Base-by-base conservation (phyloP, 2,329 filamentous ascomycete genomes). In the Parafenestella ontariensis region DNA sequence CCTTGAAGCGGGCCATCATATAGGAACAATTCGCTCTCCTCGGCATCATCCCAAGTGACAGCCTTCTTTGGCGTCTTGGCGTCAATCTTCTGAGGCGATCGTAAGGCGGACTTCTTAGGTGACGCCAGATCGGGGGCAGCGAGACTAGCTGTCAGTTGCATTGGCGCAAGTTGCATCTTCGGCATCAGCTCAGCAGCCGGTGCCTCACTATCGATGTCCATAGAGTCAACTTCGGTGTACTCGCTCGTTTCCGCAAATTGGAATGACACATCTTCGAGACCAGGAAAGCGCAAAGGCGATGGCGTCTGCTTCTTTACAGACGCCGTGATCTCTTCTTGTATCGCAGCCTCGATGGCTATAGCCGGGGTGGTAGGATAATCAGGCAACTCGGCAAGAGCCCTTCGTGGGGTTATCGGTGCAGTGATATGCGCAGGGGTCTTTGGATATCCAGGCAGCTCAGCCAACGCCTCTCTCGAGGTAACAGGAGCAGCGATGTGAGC, bases 1-100 rank as follows among this genome's bases (percentile, higher is more conserved):
- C 91, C 92, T 21, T 61, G 56, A 26, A 76, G 65, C 39, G 67
- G 58, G 15, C 65, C 65, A n/a, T 68, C 62, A 10, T 60, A 54
- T 10, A 66, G 52, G n/a, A 68, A 55, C 2, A 64, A 46, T 1
- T 69, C 63, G 34, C 58, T 65, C 42, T 68, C 64, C 1, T 65
- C 60, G 3, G 62, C 59, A 10, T 68, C 61, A 2, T 66, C 56
- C 69, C 69, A 76, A 11, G 67, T 72, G 10, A 76, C 74, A 18
- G 65, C 62, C 61, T 76, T 76, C 67, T 76, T 76, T 1, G 71
- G 72, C 9, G 71, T 70, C 57, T 71, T 71, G 0, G 63, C 43
- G 13, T 64, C 62, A 10, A 56, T 54, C 57, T 72, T 76, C 48
- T 72, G 56, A 15, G 74, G 74, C n/a, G 74, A 76, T 26, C 71